A percentile compares a stretch with the other conserved stretches of the same genome.
Conservation (phyloP, 176 grass and related monocot genomes). For the Microstegium vimineum region DNA sequence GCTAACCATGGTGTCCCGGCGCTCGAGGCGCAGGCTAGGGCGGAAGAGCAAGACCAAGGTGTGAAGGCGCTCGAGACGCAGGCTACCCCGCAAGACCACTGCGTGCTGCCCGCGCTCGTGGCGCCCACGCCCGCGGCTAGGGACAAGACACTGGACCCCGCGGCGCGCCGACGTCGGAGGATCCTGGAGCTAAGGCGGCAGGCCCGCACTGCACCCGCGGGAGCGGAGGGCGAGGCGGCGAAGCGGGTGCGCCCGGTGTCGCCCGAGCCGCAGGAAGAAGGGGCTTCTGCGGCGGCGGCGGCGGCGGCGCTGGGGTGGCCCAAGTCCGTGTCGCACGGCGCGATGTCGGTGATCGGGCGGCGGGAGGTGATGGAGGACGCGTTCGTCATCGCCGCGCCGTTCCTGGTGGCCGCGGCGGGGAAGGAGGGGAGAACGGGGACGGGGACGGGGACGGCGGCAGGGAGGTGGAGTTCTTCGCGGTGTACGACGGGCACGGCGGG, state of each 20-base stretch:
- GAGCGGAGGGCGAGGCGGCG: neutral
- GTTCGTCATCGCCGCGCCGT: constrained; percentile 21
- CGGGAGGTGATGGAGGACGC: constrained; percentile 57
- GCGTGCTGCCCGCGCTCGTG: neutral
- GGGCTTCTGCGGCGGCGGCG: neutral
- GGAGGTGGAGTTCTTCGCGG: constrained; percentile 40
- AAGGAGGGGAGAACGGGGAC: neutral
- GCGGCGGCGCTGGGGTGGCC: neutral
- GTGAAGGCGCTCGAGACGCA: neutral
- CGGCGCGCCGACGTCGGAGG: constrained; percentile 14
- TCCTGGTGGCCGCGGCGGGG: neutral
- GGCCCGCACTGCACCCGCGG: neutral
- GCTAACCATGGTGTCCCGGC: neutral
- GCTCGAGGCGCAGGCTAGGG: neutral
- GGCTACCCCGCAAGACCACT: neutral
- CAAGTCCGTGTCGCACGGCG: constrained; percentile 35
- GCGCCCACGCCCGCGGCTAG: neutral
- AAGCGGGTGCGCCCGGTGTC: constrained; percentile 13
- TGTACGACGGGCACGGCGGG: constrained; percentile 64
- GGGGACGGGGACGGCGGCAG: neutral
- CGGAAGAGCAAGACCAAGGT: neutral
- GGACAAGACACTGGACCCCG: neutral
- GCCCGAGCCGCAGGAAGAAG: neutral
- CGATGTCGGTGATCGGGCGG: constrained; percentile 36
- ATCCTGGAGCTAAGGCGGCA: constrained; percentile 21